Evolutionary conservation across 2,329 filamentous ascomycete genomes (phyloP), one percentile per base, ranked within the genome.

Genomic region (Paracorniculantispora psalliotae): DNA sequence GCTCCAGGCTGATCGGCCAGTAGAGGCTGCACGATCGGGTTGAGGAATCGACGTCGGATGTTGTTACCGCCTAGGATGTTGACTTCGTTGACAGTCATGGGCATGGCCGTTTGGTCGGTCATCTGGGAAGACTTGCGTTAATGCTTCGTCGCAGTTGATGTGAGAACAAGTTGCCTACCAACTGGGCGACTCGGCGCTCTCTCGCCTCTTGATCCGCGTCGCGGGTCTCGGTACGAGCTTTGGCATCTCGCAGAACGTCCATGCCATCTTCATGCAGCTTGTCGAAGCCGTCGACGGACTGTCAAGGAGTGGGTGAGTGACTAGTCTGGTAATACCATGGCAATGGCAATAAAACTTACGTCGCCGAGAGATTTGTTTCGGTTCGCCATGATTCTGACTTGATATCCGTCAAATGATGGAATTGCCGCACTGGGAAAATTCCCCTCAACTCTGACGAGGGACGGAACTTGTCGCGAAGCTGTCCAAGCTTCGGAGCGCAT

Each of bases 61-160:
- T 94, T 87, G 61, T 83, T 82, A 47, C 91, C 91, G 69, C 92
- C 90, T 62, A 96, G 84, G 61, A 99, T 81, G 66, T 89, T 86
- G 69, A 99, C 84, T 47, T 91, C 90, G 66, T 90, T 90, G 71
- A 99, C 88, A 15, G 91, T 91, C 67, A 94, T 90, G 43, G 94
- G 93, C 60, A 94, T 84, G 46, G 90, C 90, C 64, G 89, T 88
- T 72, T 97, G 96, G 74, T 89, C 84, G 65, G 86, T 65, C 63
- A 75, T 69, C 73, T 75, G 57, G 23, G 39, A n/a, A 26, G 6
- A 12, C 28, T n/a, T 10, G 9, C 9, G 28, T 46, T 39, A 55
- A 26, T 26, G n/a, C n/a, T n/a, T 35, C 25, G 30, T 23, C 39
- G 28, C 21, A 46, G n/a, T n/a, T n/a, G n/a, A 25, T 15, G 15